Evolutionary conservation across 306 rosid genomes (phyloP).

Genomic region (Prunus davidiana): DNA sequence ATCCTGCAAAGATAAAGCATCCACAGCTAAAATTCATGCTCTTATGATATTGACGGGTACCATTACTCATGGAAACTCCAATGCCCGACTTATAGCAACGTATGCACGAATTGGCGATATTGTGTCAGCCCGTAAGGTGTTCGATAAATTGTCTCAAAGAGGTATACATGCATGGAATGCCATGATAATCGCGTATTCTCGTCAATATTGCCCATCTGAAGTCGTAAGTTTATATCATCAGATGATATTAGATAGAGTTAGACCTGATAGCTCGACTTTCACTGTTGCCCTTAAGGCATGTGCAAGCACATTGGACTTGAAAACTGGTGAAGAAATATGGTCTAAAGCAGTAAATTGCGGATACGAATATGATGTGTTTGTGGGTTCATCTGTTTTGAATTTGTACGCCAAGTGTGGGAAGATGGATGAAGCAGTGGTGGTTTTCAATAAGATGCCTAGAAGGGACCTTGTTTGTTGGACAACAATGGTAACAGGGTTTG

Average conservation of each 20-base stretch:
- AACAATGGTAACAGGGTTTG: slow-evolving; percentile 40
- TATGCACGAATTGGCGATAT: slow-evolving; percentile 24
- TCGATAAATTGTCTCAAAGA: slow-evolving; percentile 32
- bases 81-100: slow-evolving; percentile 24
- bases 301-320: slow-evolving; percentile 26
- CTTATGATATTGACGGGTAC: slow-evolving; percentile 30
- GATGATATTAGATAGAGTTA: slow-evolving; percentile 32
- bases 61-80: slow-evolving; percentile 16
- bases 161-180: slow-evolving; percentile 40
- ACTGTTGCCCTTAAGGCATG: slow-evolving; percentile 43
- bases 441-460: slow-evolving; percentile 32
- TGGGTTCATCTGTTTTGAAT: slow-evolving; percentile 40
- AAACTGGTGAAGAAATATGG: slow-evolving; percentile 48
- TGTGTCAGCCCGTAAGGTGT: slow-evolving; percentile 33
- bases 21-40: slow-evolving; percentile 38
- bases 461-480: slow-evolving; percentile 55
- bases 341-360: slow-evolving; percentile 29
- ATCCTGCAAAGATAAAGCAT: slow-evolving; percentile 30
- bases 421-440: slow-evolving; percentile 28
- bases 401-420: slow-evolving; percentile 40
- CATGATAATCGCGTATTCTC: slow-evolving; percentile 39
- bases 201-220: slow-evolving; percentile 22
- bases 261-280: slow-evolving; percentile 45
- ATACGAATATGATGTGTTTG: slow-evolving; percentile 37
- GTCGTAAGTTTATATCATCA: slow-evolving; percentile 25